Evolutionary conservation across 345 rosid genomes (phyloP).

Genomic region (Arabis hirsuta): DNA sequence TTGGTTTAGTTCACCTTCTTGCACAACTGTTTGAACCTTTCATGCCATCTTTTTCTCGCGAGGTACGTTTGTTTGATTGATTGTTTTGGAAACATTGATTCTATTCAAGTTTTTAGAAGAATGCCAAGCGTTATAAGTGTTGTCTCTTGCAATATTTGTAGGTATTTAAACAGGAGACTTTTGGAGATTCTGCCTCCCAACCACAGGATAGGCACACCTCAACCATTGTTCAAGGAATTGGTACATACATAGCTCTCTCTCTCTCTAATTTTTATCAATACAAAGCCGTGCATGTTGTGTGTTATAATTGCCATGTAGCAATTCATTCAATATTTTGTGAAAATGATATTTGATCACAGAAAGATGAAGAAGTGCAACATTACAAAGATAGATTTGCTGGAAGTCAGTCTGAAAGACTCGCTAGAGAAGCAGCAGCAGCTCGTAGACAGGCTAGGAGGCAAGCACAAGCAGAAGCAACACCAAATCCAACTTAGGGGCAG

Average conservation of each 20-base stretch:
- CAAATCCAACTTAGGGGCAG: too few relatives aligned
- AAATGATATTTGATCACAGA: slow-evolving; percentile 46
- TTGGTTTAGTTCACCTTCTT: slow-evolving; percentile 80
- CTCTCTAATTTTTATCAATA: not conserved
- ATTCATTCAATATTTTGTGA: slow-evolving; percentile 1
- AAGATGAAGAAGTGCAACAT: slow-evolving; percentile 62
- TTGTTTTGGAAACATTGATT: slow-evolving; percentile 10
- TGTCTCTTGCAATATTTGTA: slow-evolving; percentile 39
- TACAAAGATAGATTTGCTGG: slow-evolving; percentile 77
- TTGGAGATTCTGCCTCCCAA: slow-evolving; percentile 81
- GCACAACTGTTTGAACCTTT: slow-evolving; percentile 91
- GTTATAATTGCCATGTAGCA: not conserved
- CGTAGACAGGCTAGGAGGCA: too few relatives aligned
- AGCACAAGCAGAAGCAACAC: too few relatives aligned
- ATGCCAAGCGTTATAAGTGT: not conserved
- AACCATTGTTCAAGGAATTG: slow-evolving; percentile 79
- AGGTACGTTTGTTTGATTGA: slow-evolving; percentile 52
- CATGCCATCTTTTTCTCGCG: slow-evolving; percentile 87
- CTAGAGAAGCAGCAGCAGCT: slow-evolving; percentile 61
- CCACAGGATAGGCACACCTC: slow-evolving; percentile 76
- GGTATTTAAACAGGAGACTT: slow-evolving; percentile 73
- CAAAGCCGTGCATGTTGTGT: not conserved
- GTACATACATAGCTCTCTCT: slow-evolving; percentile 42
- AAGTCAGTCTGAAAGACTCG: slow-evolving; percentile 79
- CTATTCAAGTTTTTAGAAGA: not conserved